A percentile compares a stretch with the other conserved stretches of the same genome.
These are phyloP conservation scores for Pycnococcus provasolii DNA, from an alignment of 139 green algal species.

Conservation along the genomic window DNA sequence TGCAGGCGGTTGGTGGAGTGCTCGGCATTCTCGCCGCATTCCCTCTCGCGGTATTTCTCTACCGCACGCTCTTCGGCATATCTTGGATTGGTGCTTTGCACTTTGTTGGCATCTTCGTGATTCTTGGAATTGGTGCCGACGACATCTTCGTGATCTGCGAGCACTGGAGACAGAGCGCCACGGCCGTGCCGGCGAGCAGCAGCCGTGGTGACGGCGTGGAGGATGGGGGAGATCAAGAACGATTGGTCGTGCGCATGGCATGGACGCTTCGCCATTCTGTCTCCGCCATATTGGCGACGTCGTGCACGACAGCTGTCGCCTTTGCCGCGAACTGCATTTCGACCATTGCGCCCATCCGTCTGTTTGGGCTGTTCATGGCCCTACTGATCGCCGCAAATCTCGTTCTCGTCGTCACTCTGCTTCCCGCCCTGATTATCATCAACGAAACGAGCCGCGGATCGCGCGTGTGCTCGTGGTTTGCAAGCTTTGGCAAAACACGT, in stretches of 20 bases:
- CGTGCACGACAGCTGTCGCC: constrained; percentile 6
- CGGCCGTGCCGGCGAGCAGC: background rate
- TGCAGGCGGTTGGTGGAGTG: background rate
- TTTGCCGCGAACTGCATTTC: constrained; percentile 10
- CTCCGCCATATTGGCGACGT: background rate
- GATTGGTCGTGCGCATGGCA: background rate
- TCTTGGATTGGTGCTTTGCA: constrained; percentile 27
- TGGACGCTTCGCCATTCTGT: background rate
- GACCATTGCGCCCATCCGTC: constrained; percentile 5
- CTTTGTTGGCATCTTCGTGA: constrained; percentile 30
- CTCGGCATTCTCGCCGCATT: background rate
- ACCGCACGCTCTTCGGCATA: constrained; percentile 16
- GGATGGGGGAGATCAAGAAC: too few species aligned
- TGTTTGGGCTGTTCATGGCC: constrained; percentile 22
- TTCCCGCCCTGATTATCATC: constrained; percentile 6
- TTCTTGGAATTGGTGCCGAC: constrained; percentile 32
- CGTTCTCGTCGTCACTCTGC: constrained; percentile 1
- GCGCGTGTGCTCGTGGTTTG: too few species aligned
- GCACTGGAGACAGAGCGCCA: constrained; percentile 11
- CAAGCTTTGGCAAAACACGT: too few species aligned
- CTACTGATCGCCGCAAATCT: constrained; percentile 1
- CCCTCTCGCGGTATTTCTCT: constrained; percentile 19
- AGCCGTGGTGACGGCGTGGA: background rate
- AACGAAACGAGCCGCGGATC: background rate
- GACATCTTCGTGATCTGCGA: constrained; percentile 33